Percentiles rank a stretch among this genome's conserved stretches.
Conservation (phyloP, 441 rosid species). For the Bocquillonia castaneifolia region DNA sequence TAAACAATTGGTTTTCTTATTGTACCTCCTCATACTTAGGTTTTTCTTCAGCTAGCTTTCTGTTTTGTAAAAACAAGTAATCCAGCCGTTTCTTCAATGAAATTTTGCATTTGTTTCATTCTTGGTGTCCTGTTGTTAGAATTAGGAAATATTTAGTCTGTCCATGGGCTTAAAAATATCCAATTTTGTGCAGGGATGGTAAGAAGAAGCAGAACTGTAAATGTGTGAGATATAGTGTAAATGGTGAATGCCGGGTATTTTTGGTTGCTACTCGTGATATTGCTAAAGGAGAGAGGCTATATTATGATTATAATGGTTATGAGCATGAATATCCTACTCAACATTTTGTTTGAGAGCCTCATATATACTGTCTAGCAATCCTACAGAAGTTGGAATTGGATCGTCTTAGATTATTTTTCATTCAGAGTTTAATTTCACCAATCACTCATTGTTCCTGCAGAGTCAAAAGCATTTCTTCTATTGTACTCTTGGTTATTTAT, state of each 20-base stretch:
- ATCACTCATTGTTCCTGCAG: constrained; percentile 25
- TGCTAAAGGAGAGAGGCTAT: constrained; percentile 52
- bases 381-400: constrained; percentile 30
- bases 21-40: background rate
- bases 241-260: constrained; percentile 80
- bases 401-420: constrained; percentile 26
- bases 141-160: background rate
- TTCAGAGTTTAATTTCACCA: constrained; percentile 17
- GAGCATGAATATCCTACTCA: constrained; percentile 93
- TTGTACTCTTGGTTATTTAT: constrained; percentile 18
- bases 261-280: constrained; percentile 88
- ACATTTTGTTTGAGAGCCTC: constrained; percentile 58
- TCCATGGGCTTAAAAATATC: constrained; percentile 13
- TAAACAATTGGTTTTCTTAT: background rate
- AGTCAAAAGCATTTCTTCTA: constrained; percentile 24
- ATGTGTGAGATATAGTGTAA: constrained; percentile 80
- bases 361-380: constrained; percentile 28
- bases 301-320: constrained; percentile 90
- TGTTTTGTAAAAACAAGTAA: background rate
- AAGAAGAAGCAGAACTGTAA: constrained; percentile 91
- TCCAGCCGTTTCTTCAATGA: constrained; percentile 3
- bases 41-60: constrained; percentile 5
- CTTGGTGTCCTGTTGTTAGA: background rate
- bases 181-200: constrained; percentile 64
- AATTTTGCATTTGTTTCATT: background rate